Evolutionary conservation across 192 early-diverging fungal genomes (phyloP).

Genomic region (Coemansia sp.): DNA sequence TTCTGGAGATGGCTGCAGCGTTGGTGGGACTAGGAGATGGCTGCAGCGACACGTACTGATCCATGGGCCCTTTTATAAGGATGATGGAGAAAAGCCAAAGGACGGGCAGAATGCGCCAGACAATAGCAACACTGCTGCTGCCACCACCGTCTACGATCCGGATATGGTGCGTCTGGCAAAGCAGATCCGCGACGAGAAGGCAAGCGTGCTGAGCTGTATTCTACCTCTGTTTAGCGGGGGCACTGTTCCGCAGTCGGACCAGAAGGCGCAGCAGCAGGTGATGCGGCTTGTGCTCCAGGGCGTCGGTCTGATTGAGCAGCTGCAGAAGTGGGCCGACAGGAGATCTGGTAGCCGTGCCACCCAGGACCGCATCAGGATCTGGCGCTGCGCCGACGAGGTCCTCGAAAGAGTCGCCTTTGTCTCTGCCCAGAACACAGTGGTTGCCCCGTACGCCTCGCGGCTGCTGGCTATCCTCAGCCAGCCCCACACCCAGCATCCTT

Average conservation of each 20-base stretch:
- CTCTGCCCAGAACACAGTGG: constrained; percentile 13
- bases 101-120: neutral
- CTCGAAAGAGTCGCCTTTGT: constrained; percentile 45
- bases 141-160: neutral
- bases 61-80: constrained; percentile 43
- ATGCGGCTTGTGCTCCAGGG: constrained; percentile 39
- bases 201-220: constrained; percentile 8
- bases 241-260: constrained; percentile 2
- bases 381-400: constrained; percentile 40
- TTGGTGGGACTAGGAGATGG: constrained; percentile 10
- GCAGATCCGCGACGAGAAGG: constrained; percentile 11
- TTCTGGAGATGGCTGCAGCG: neutral
- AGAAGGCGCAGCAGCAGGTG: constrained; percentile 19
- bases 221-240: constrained; percentile 16
- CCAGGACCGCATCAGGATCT: constrained; percentile 26
- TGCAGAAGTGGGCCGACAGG: constrained; percentile 48
- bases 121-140: neutral
- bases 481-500: neutral
- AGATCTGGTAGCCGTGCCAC: constrained; percentile 27
- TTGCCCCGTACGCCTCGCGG: constrained; percentile 26
- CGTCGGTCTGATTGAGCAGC: constrained; percentile 43
- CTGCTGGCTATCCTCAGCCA: constrained; percentile 33
- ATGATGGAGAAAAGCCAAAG: neutral
- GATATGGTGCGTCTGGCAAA: constrained; percentile 12
- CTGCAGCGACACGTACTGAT: constrained; percentile 30